Conservation (phyloP, 495 filamentous ascomycete species). For the Podospora comata region DNA sequence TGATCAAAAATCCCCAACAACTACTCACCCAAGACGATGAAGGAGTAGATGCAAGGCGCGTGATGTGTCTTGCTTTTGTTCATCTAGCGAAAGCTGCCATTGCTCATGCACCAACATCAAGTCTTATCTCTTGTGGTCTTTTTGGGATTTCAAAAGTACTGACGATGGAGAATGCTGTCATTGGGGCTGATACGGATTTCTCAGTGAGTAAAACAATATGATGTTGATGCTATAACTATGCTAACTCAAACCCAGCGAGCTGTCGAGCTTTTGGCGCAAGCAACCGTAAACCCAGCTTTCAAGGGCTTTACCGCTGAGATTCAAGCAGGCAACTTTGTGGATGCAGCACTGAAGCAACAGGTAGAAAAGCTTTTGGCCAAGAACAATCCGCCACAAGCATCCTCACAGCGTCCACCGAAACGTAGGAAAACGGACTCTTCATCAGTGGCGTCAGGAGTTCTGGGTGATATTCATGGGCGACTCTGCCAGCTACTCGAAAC, state of each 20-base stretch:
- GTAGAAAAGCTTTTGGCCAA: slow-evolving; percentile 25
- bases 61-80: slow-evolving; percentile 31
- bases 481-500: slow-evolving; percentile 26
- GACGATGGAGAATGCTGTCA: slow-evolving; percentile 21
- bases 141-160: slow-evolving; percentile 29
- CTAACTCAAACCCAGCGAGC: slow-evolving; percentile 34
- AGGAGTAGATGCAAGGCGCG: slow-evolving; percentile 11
- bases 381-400: slow-evolving; percentile 2
- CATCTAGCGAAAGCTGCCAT: slow-evolving; percentile 34
- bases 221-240: slow-evolving; percentile 4
- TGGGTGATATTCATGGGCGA: slow-evolving; percentile 16
- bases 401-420: slow-evolving; percentile 30
- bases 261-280: slow-evolving; percentile 31
- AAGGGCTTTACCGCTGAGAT: slow-evolving; percentile 13
- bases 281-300: slow-evolving; percentile 21
- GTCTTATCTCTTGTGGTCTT: slow-evolving; percentile 35
- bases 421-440: slow-evolving; percentile 32
- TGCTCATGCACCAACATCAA: slow-evolving; percentile 31
- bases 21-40: slow-evolving; percentile 26
- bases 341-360: slow-evolving; percentile 27
- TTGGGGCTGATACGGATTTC: slow-evolving; percentile 11
- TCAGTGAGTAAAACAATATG: neutral
- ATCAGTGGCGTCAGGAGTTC: neutral
- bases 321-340: slow-evolving; percentile 28
- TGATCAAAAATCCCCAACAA: slow-evolving; percentile 17